Conservation (phyloP, 345 rosid species). For the Brassica incana region DNA sequence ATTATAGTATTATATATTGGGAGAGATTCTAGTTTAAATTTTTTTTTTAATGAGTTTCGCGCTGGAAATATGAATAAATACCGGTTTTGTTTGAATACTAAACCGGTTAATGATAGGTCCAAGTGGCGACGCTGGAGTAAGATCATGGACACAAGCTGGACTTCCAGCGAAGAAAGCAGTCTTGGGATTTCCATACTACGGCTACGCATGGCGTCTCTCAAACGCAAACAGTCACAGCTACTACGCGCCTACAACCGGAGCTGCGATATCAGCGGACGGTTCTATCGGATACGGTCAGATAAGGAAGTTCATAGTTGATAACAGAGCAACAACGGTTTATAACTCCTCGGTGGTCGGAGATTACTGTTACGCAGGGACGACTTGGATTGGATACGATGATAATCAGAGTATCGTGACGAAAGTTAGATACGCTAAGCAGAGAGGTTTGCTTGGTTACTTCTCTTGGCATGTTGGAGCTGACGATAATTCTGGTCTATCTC, state of each 20-base stretch:
- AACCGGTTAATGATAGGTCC: conserved; percentile 22
- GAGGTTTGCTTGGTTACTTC: conserved; percentile 65
- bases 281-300: conserved; percentile 37
- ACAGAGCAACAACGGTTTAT: conserved; percentile 45
- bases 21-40: no score
- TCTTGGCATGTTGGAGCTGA: conserved; percentile 71
- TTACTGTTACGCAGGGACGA: conserved; percentile 50
- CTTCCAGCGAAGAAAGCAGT: conserved; percentile 50
- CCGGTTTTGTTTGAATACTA: not conserved
- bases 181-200: conserved; percentile 64
- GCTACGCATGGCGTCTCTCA: conserved; percentile 57
- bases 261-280: conserved; percentile 43
- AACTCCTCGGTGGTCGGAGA: conserved; percentile 50
- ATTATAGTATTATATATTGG: no score
- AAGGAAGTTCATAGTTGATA: conserved; percentile 40
- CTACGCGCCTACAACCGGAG: conserved; percentile 49
- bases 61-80: not conserved
- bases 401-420: conserved; percentile 48
- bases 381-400: conserved; percentile 69
- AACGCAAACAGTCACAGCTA: conserved; percentile 54
- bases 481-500: conserved; percentile 49
- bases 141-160: conserved; percentile 56
- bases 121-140: conserved; percentile 60
- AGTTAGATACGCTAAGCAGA: conserved; percentile 50
- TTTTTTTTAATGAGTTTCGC: no score